These are phyloP conservation scores for Styphnolobium japonicum DNA, from an alignment of 306 rosid genomes.

Conservation along the genomic window DNA sequence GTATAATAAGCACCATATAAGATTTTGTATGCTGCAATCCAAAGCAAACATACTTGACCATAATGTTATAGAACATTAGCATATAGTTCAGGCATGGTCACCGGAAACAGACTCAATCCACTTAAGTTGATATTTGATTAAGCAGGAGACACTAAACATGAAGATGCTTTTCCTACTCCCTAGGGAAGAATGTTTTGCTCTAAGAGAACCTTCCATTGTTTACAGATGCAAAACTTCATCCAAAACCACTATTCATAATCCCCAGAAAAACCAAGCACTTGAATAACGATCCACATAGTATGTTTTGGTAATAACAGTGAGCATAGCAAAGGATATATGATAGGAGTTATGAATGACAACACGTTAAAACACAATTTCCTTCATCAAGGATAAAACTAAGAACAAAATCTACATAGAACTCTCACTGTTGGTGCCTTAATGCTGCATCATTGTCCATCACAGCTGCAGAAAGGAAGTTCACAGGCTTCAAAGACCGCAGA, in stretches of 20 bases:
- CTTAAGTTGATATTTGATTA: background rate
- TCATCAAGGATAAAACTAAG: slow-evolving; percentile 10
- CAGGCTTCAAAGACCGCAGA: slow-evolving; percentile 71
- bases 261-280: slow-evolving; percentile 1
- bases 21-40: slow-evolving; percentile 17
- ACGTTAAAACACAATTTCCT: slow-evolving; percentile 15
- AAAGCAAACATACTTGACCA: slow-evolving; percentile 24
- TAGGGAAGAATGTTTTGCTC: slow-evolving; percentile 4
- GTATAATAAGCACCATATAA: slow-evolving; percentile 31
- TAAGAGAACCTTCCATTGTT: background rate
- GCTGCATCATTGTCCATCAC: slow-evolving; percentile 74
- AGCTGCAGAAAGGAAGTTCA: slow-evolving; percentile 72
- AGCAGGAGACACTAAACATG: background rate
- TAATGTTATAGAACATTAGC: slow-evolving; percentile 24
- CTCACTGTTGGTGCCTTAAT: slow-evolving; percentile 94
- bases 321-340: slow-evolving; percentile 12
- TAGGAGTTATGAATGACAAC: slow-evolving; percentile 16
- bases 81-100: slow-evolving; percentile 11
- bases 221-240: background rate
- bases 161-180: slow-evolving; percentile 11
- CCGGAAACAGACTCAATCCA: slow-evolving; percentile 21
- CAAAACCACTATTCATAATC: slow-evolving; percentile 12
- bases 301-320: background rate
- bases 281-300: slow-evolving; percentile 8
- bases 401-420: slow-evolving; percentile 32